Conservation (phyloP, 2,329 filamentous ascomycete species). For the Sporothrix brunneoviolacea region DNA sequence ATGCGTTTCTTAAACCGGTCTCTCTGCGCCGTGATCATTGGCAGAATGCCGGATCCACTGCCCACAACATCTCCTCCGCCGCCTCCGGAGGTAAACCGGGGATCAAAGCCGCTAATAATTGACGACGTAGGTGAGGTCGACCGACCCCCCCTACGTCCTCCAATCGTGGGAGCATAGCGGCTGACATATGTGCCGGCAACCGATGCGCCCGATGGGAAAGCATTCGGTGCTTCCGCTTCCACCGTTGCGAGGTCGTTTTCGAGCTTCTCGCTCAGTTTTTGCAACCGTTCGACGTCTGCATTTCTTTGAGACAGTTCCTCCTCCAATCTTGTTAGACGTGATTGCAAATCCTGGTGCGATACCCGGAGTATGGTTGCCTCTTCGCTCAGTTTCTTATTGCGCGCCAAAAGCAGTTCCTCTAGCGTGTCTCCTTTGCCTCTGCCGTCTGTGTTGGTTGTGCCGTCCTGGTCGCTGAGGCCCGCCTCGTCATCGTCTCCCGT, state of each 20-base stretch:
- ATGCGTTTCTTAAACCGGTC: constrained; percentile 98
- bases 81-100: constrained; percentile 37
- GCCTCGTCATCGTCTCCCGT: constrained; percentile 76
- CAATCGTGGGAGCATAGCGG: constrained; percentile 59
- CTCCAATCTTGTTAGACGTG: constrained; percentile 69
- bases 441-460: constrained; percentile 23
- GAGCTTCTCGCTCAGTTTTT: constrained; percentile 77
- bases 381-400: constrained; percentile 94
- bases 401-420: constrained; percentile 81
- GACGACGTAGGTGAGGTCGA: constrained; percentile 86
- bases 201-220: constrained; percentile 83
- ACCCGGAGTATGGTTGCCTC: constrained; percentile 89
- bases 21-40: constrained; percentile 96
- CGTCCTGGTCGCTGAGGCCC: constrained; percentile 26
- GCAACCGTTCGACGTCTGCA: constrained; percentile 76
- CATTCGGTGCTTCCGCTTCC: constrained; percentile 76
- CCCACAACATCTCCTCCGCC: constrained; percentile 54
- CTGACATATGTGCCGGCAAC: constrained; percentile 87
- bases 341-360: constrained; percentile 86
- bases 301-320: constrained; percentile 78
- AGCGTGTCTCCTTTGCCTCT: constrained; percentile 61
- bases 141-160: constrained; percentile 35
- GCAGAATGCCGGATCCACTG: constrained; percentile 79
- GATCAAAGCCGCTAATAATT: constrained; percentile 95
- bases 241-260: constrained; percentile 87